phyloP scores from a whole-genome alignment of 208 protist genomes.

The Histomonas meleagridis region DNA sequence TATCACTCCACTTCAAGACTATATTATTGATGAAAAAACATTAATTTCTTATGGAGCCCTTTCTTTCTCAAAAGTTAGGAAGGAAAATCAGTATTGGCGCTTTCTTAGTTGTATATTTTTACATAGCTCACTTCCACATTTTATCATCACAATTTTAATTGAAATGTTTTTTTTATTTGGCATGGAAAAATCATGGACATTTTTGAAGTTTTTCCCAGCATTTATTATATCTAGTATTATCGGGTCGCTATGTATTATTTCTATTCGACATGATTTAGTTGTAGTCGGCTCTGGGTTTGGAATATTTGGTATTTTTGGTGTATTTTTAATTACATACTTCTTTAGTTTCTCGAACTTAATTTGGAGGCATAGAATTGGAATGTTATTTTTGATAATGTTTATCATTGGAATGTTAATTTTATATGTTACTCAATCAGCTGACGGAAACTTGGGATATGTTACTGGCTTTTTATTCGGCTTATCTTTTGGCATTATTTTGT shows the following conservation, averaged over 20 bases:
- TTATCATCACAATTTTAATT: not conserved
- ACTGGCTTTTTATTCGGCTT: not conserved
- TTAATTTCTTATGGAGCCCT: not conserved
- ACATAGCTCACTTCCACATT: not conserved
- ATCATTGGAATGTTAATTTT: not conserved
- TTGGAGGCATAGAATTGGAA: constrained; percentile 6
- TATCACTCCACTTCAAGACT: not conserved
- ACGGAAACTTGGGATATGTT: not conserved
- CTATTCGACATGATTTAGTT: not conserved
- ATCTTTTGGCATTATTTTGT: not conserved
- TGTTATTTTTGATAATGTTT: not conserved
- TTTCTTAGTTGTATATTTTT: not conserved
- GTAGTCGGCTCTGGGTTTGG: not conserved
- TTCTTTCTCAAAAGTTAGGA: not conserved
- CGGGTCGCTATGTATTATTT: not conserved
- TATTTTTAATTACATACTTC: not conserved
- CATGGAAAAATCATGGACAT: not conserved
- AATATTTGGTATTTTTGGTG: constrained; percentile 23
- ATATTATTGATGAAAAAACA: not conserved
- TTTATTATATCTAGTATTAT: not conserved
- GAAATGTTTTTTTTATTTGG: not conserved
- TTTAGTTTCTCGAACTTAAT: not conserved
- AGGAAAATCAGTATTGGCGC: not conserved
- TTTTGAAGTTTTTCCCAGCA: not conserved
- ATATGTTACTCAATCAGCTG: not conserved